Evolutionary conservation across 2,329 filamentous ascomycete genomes (phyloP).

Genomic region (Capronia americana): DNA sequence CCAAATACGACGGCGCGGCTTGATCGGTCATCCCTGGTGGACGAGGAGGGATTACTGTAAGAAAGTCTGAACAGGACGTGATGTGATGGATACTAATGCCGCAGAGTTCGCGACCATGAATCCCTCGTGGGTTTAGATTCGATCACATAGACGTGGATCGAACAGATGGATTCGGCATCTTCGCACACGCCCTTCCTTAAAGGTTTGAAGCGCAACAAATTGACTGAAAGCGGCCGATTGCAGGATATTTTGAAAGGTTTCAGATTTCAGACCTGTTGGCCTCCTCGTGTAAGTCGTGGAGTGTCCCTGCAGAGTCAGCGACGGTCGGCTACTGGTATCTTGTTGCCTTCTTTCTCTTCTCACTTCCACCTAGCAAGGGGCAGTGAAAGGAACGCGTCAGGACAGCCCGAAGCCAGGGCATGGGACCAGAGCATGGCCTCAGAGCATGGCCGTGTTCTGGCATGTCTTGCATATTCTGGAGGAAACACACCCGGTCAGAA

Average conservation of each 20-base stretch:
- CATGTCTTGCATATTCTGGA: not conserved
- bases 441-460: no score
- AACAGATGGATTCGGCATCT: not conserved
- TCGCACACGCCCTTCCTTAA: not conserved
- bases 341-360: not conserved
- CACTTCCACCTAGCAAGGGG: not conserved
- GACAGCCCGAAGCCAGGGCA: not conserved
- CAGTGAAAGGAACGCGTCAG: not conserved
- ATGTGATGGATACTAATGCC: not conserved
- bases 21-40: not conserved
- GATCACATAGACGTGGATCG: not conserved
- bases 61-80: not conserved
- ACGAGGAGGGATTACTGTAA: not conserved
- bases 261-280: no score
- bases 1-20: not conserved
- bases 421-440: not conserved
- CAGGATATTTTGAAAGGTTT: not conserved
- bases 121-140: not conserved
- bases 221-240: not conserved
- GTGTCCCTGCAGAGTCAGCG: no score
- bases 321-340: no score
- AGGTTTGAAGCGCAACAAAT: not conserved
- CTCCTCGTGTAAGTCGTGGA: no score
- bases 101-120: not conserved
- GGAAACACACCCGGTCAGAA: not conserved